Base-by-base conservation (phyloP, 768 basidiomycete genomes). In the Favolaschia claudopus region DNA sequence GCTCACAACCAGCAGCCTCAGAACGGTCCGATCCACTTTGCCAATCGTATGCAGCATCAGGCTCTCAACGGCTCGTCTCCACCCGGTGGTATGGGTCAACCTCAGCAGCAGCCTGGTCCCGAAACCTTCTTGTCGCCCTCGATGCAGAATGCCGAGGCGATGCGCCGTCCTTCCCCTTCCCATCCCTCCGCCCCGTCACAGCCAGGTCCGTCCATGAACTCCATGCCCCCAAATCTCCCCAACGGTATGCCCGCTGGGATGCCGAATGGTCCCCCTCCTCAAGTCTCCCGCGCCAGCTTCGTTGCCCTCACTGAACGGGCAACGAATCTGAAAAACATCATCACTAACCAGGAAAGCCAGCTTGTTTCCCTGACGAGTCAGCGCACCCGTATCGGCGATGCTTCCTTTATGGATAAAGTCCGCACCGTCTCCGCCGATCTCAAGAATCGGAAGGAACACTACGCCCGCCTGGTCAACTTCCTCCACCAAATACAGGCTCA, bases 151-250 rank as follows among this genome's bases (percentile, higher is more conserved):
- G 65, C 74, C 62, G 81, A 83, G 25, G 77, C 74, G 25, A 76
- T 86, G 66, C 79, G 82, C 32, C 83, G 80, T 10, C 76, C 81
- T 6, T 83, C 83, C 27, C 86, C 82, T 17, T 76, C 78, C n/a
- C 77, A 79, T 70, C 64, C 72, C 15, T 19, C 40, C 14, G 47
- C 27, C 5, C 51, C 38, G n/a, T n/a, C n/a, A n/a, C n/a, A n/a
- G n/a, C n/a, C n/a, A n/a, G n/a, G n/a, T n/a, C n/a, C n/a, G n/a
- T n/a, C n/a, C n/a, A n/a, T n/a, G n/a, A n/a, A n/a, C n/a, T n/a
- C n/a, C n/a, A n/a, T n/a, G n/a, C n/a, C n/a, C n/a, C n/a, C n/a
- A n/a, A n/a, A n/a, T n/a, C n/a, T n/a, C n/a, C n/a, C n/a, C n/a
- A n/a, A n/a, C n/a, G n/a, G n/a, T n/a, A 17, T 27, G 51, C 29